Evolutionary conservation across 2,329 filamentous ascomycete genomes (phyloP).

Genomic region (Pyricularia grisea): DNA sequence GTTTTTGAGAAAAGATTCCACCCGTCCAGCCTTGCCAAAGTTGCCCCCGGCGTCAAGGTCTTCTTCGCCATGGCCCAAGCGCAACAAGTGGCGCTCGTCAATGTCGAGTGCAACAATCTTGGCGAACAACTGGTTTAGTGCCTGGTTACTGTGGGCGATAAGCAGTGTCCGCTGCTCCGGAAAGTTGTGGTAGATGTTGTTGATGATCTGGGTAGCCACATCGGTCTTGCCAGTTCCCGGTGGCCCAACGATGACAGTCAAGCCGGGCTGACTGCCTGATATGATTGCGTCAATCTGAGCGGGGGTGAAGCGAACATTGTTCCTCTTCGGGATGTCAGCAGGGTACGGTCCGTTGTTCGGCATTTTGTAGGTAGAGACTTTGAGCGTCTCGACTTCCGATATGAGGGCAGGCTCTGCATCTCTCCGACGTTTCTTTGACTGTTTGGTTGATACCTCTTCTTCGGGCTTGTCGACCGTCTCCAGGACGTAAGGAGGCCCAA

Average conservation of each 20-base stretch:
- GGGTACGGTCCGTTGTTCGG: constrained; percentile 86
- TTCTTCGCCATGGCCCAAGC: constrained; percentile 90
- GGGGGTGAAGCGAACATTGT: constrained; percentile 80
- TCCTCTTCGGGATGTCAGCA: constrained; percentile 71
- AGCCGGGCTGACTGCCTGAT: constrained; percentile 86
- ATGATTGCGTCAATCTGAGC: constrained; percentile 87
- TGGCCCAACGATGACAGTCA: constrained; percentile 89
- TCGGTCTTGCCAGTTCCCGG: constrained; percentile 99
- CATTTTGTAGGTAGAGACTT: constrained; percentile 83
- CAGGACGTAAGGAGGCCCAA: constrained; percentile 81
- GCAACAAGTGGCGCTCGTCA: constrained; percentile 84
- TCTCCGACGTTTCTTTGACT: constrained; percentile 77
- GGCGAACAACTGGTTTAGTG: constrained; percentile 92
- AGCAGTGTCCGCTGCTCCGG: constrained; percentile 84
- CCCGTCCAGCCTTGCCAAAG: constrained; percentile 89
- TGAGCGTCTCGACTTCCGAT: constrained; percentile 56
- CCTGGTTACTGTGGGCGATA: constrained; percentile 95
- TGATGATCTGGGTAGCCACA: constrained; percentile 96
- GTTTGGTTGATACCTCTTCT: background rate
- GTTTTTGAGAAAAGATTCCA: constrained; percentile 91
- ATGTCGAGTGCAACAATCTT: constrained; percentile 97
- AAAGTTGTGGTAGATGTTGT: constrained; percentile 98
- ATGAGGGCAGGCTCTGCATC: constrained; percentile 61
- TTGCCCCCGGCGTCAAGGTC: constrained; percentile 78
- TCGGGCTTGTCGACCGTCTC: constrained; percentile 53